Evolutionary conservation across 139 green algal genomes (phyloP), one percentile per base, ranked within the genome.

Genomic region (Haematococcus sp.): DNA sequence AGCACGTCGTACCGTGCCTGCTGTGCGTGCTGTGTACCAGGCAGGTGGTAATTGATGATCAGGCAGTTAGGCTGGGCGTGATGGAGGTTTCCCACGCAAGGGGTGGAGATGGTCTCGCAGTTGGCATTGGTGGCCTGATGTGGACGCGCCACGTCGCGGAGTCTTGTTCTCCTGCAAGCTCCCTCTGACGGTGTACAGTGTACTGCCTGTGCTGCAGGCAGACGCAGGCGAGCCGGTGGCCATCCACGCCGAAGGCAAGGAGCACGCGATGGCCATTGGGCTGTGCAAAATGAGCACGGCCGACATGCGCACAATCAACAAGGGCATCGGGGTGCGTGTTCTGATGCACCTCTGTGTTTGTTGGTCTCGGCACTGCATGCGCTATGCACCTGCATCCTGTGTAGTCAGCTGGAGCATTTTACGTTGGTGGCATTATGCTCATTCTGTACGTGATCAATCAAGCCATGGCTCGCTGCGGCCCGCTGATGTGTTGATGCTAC

Each of bases 261-360:
- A 98, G 80, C 85, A 94, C 70, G 92, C 95, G 4, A 94, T 99
- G 79, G 95, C 95, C 1, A 81, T 99, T 23, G 95, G 95, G 0
- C 78, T 94, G 58, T 97, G 91, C 11, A 96, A 91, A 33, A 93
- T 99, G 89, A 95, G 89, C 20, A 98, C 93, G 30, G 81, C 83
- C 51, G 88, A 93, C 31, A 94, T 96, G 63, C 68, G 75, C 0
- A 55, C 66, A 15, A 54, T 90, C 25, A 91, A 91, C 71, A 97
- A 98, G 84, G 94, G 91, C 16, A 93, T 97, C 40, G 94, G 88
- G 0, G 93, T 72, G 32, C 35, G 61, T 68, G 11, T 15, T 7
- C 52, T n/a, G n/a, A 60, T 60, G 52, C 4, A 25, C 11, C 4
- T n/a, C 23, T 60, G 3, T 31, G 17, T 4, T 28, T 68, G 61